Evolutionary conservation across 73 alveolate genomes (phyloP), one percentile per base, ranked within the genome.

Genomic region (Tetrahymena borealis): DNA sequence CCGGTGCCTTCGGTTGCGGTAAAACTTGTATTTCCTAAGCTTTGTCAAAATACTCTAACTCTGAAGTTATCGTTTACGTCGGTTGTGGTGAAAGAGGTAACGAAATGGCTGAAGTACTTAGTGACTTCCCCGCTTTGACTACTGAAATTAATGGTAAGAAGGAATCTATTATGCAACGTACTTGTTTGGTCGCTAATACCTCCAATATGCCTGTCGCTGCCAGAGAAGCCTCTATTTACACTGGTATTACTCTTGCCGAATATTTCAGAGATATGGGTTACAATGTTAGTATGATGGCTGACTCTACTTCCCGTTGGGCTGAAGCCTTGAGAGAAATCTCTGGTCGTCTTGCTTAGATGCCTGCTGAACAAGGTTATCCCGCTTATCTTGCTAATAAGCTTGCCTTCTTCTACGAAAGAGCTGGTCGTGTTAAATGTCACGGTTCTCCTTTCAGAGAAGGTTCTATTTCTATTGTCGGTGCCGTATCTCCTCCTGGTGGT

Each of bases 151-250:
- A 96, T 90, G 99, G 98, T 38, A 94, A 96, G 96, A 98, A 97
- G 90, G 98, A 98, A 90, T 96, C 96, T 91, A 98, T 98, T 94
- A 98, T 98, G 99, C 95, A 98, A 98, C 96, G 99, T 94, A 98
- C 99, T 91, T 96, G 99, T 93, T 91, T 98, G 94, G 99, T 98
- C 93, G 99, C 99, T 60, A 98, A 98, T 94, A 98, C 99, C 32
- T 98, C 99, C 11, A 98, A 98, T 96, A 98, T 98, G 99, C 99
- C 99, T 31, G 99, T 98, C 98, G 99, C 99, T 32, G 99, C 99
- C 78, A 97, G 99, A 98, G 99, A 98, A 96, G 99, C 99, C 91
- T 98, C 99, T 38, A 98, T 98, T 91, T 93, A 90, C 79, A 94
- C 99, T 38, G 99, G 99, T 78, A 98, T 99, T 91, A 98, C 99